Evolutionary conservation across 306 rosid genomes (phyloP).

Genomic region (Carpinus viminea): DNA sequence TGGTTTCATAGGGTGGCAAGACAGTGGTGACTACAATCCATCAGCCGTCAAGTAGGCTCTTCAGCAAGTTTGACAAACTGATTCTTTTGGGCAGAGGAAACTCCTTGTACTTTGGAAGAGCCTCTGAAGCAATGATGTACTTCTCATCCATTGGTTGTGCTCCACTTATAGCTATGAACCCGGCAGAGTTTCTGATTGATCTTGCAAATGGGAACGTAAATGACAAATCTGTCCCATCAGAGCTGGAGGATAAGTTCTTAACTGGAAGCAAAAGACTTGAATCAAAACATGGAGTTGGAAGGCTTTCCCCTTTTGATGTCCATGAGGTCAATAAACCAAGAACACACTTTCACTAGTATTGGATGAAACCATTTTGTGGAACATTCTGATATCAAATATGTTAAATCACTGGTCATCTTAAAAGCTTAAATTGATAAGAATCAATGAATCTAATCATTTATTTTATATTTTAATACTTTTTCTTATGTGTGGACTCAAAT

Average conservation of each 20-base stretch:
- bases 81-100: background rate
- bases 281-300: background rate
- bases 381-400: background rate
- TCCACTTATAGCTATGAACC: constrained; percentile 8
- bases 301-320: background rate
- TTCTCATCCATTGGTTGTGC: background rate
- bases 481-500: too few species aligned
- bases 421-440: too few species aligned
- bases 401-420: too few species aligned
- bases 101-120: constrained; percentile 4
- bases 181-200: background rate
- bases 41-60: constrained; percentile 13
- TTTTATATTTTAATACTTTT: too few species aligned
- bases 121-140: constrained; percentile 3
- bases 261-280: background rate
- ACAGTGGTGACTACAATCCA: constrained; percentile 8
- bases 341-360: background rate
- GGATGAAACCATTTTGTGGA: background rate
- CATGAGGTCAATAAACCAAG: background rate
- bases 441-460: too few species aligned
- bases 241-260: background rate
- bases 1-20: background rate
- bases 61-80: background rate
- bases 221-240: constrained; percentile 1
- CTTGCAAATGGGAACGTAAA: constrained; percentile 7